These are phyloP conservation scores for Tolypocladium guangdongense DNA, from an alignment of 2,329 filamentous ascomycete species.

Conservation along the genomic window DNA sequence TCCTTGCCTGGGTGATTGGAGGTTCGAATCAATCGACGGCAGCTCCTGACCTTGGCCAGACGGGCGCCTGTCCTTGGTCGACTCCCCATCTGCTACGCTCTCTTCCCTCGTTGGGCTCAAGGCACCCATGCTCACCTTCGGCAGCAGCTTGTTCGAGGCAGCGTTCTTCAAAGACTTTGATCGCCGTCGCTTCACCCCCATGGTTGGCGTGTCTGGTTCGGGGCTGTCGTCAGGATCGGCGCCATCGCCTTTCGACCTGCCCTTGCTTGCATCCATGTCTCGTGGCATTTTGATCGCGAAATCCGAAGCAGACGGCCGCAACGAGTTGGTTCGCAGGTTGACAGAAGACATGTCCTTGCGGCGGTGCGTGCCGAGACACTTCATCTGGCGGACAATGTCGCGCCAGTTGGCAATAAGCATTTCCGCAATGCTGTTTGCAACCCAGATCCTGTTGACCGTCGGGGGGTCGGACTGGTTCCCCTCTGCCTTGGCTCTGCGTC, in stretches of 20 bases:
- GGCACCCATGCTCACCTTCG: constrained; percentile 11
- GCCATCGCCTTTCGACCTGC: not conserved
- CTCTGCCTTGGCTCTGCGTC: constrained; percentile 9
- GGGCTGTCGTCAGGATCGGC: constrained; percentile 20
- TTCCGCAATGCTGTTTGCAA: constrained; percentile 49
- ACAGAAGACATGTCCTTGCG: constrained; percentile 10
- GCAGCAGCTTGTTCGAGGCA: constrained; percentile 10
- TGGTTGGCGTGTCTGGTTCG: constrained; percentile 24
- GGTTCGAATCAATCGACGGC: not conserved
- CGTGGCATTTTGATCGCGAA: constrained; percentile 17
- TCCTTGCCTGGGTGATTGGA: not conserved
- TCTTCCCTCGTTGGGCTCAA: constrained; percentile 23
- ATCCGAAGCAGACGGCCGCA: constrained; percentile 32
- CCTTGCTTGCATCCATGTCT: constrained; percentile 3
- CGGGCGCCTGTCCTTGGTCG: not conserved
- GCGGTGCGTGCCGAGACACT: constrained; percentile 26
- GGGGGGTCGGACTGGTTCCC: constrained; percentile 10
- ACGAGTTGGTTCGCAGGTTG: constrained; percentile 4
- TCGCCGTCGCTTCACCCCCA: constrained; percentile 11
- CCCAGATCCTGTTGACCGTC: constrained; percentile 42
- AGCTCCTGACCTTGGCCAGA: not conserved
- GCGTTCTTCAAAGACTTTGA: constrained; percentile 10
- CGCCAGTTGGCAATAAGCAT: constrained; percentile 58
- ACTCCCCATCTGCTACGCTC: constrained; percentile 9
- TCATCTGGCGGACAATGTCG: constrained; percentile 51